Conservation (phyloP, 176 grass and related monocot species). For the Carex kokanica region DNA sequence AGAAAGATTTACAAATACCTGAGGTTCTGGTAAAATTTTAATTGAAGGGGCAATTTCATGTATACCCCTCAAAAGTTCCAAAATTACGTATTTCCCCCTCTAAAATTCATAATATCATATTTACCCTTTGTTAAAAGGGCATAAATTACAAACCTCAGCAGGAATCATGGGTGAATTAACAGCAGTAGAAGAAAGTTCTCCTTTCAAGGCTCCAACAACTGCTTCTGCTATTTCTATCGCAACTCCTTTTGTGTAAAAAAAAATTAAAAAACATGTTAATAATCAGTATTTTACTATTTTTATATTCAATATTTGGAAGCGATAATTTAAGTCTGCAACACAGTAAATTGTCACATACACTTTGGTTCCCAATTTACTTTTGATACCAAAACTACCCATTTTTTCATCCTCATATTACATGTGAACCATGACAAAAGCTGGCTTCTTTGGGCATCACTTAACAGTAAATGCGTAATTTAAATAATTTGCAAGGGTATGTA, state of each 20-base stretch:
- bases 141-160: conserved; percentile 48
- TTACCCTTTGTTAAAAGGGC: neutral
- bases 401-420: neutral
- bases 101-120: too few species aligned
- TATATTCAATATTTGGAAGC: conserved; percentile 11
- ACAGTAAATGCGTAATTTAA: too few species aligned
- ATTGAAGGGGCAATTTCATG: neutral
- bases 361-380: neutral
- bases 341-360: neutral
- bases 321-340: neutral
- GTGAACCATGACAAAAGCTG: neutral
- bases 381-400: neutral
- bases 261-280: neutral
- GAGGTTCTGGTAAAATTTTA: neutral
- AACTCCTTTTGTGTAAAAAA: conserved; percentile 59
- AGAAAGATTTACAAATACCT: neutral
- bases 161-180: conserved; percentile 91
- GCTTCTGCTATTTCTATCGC: conserved; percentile 94
- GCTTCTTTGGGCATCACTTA: neutral
- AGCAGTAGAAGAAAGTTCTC: conserved; percentile 77
- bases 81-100: too few species aligned
- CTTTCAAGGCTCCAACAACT: conserved; percentile 86
- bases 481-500: too few species aligned
- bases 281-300: neutral
- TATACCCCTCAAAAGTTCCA: too few species aligned